Base-by-base conservation (phyloP, 345 rosid genomes). In the Alliaria petiolata region DNA sequence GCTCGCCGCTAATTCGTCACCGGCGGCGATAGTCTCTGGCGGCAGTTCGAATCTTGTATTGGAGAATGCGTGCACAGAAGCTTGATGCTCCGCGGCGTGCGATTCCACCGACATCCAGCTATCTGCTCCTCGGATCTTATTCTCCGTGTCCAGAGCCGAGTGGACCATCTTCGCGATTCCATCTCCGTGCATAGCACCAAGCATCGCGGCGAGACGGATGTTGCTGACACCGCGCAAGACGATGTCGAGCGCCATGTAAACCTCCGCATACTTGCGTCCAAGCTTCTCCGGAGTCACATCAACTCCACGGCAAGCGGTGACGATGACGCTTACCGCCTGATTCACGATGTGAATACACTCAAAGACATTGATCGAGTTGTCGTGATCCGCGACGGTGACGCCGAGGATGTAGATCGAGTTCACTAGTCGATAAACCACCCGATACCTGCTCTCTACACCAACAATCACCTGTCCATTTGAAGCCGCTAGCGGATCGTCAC, bases 91-190 rank as follows among this genome's bases (percentile, higher is more conserved):
- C 3, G 75, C 57, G 0, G 97, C 82, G 26, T 84, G 92, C 0
- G 72, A 77, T 75, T 95, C 97, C 55, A 85, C 73, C 1, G 78
- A 47, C 22, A 45, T 40, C 99, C 99, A 95, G 14, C 68, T 80
- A n/a, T 88, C 97, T 0, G 93, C 99, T 20, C 99, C 99, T 4
- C 99, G 89, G 60, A 89, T 85, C 86, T 95, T 95, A 74, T 81
- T 78, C 82, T 95, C 99, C 0, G 99, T 83, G 35, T 95, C 97
- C 8, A 95, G 54, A 33, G 85, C 95, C 11, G 99, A 95, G 12
- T 95, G 99, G 4, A 95, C 99, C 99, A 95, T 87, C 83, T 89
- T 95, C 10, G 99, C 99, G 47, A 95, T 86, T 14, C 98, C 91
- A 2, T 95, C 99, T 0, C 92, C 98, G 81, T 95, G 99, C 97